Percentiles rank a stretch among this genome's conserved stretches.
Conservation (phyloP, 306 rosid genomes). For the Spatholobus suberectus region DNA sequence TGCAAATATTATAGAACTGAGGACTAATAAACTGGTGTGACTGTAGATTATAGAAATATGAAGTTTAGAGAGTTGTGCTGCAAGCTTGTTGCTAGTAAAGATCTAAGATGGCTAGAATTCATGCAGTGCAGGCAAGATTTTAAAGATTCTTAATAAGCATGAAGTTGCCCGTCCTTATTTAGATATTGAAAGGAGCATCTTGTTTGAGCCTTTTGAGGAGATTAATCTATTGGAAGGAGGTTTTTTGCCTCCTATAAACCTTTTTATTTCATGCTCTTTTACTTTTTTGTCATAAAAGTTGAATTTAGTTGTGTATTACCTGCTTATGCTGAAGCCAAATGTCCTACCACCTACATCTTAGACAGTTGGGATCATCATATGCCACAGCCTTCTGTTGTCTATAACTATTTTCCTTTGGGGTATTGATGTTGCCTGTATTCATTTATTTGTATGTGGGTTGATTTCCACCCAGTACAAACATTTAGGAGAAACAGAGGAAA, state of each 20-base stretch:
- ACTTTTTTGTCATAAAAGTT: not conserved
- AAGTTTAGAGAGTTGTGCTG: conserved; percentile 58
- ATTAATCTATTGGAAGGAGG: conserved; percentile 42
- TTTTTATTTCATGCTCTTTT: not conserved
- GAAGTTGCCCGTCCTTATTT: conserved; percentile 62
- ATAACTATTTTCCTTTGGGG: not conserved
- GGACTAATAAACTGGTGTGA: conserved; percentile 62
- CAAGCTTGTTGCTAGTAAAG: conserved; percentile 58
- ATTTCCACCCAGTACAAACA: conserved; percentile 6
- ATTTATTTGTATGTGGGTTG: conserved; percentile 17
- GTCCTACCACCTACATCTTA: not conserved
- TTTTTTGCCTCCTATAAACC: not conserved
- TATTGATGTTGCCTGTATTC: conserved; percentile 25
- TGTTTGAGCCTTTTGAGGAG: conserved; percentile 61
- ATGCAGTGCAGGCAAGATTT: conserved; percentile 62
- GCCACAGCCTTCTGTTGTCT: not conserved
- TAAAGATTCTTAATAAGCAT: conserved; percentile 58
- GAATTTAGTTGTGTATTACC: not conserved
- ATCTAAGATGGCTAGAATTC: conserved; percentile 51
- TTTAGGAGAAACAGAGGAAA: conserved; percentile 9
- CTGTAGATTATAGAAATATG: conserved; percentile 56
- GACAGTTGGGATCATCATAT: conserved; percentile 12
- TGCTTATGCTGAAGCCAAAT: conserved; percentile 19
- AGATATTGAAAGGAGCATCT: conserved; percentile 63
- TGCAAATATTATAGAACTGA: conserved; percentile 59